Evolutionary conservation across 1,284 basidiomycete species (phyloP).

Genomic region (Bondarzewia mesenterica): DNA sequence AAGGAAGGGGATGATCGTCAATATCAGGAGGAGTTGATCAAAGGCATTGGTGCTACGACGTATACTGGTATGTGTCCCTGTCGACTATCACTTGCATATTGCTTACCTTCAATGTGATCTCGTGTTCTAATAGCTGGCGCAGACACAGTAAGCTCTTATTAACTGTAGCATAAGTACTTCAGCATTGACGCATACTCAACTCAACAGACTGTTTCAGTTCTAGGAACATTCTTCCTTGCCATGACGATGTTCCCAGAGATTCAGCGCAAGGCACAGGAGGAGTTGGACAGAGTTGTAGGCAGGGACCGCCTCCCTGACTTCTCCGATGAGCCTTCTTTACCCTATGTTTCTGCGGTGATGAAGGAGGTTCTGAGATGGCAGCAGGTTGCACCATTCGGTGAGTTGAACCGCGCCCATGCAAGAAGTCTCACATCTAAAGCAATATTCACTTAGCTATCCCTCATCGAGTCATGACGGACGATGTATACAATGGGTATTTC

Average conservation of each 20-base stretch:
- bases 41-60: slow-evolving; percentile 13
- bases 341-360: slow-evolving; percentile 26
- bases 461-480: slow-evolving; percentile 21
- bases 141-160: slow-evolving; percentile 11
- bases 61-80: slow-evolving; percentile 11
- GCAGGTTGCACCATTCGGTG: slow-evolving; percentile 23
- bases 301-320: slow-evolving; percentile 26
- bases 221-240: slow-evolving; percentile 19
- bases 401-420: not conserved
- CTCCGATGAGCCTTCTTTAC: slow-evolving; percentile 19
- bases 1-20: slow-evolving; percentile 11
- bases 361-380: slow-evolving; percentile 27
- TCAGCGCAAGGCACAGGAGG: slow-evolving; percentile 23
- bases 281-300: slow-evolving; percentile 23
- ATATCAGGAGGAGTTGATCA: slow-evolving; percentile 15
- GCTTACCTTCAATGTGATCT: not conserved
- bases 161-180: not conserved
- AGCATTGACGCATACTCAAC: not conserved
- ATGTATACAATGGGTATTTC: slow-evolving; percentile 23
- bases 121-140: slow-evolving; percentile 13
- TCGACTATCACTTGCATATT: not conserved
- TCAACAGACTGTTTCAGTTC: slow-evolving; percentile 12
- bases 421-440: too few relatives aligned
- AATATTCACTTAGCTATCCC: slow-evolving; percentile 14
- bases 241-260: slow-evolving; percentile 23